phyloP scores from a whole-genome alignment of 129 eudicot species.

The Artemisia annua region DNA sequence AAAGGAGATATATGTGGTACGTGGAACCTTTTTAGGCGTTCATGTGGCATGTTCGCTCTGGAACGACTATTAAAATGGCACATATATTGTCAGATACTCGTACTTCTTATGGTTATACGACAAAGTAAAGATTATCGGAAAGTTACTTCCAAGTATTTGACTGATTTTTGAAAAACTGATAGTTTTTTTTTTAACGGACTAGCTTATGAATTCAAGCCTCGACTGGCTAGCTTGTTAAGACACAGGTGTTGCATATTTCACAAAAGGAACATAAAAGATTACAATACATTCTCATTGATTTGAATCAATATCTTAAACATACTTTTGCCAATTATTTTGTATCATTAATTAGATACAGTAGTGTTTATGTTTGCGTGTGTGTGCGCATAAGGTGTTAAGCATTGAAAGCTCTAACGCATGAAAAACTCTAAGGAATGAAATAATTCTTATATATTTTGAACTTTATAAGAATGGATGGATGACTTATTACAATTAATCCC shows the following conservation, averaged over 20 bases:
- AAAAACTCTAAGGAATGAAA: neutral
- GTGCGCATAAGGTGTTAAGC: neutral
- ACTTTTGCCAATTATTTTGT: too few relatives aligned
- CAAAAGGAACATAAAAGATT: too few relatives aligned
- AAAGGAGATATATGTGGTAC: neutral
- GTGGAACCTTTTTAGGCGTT: neutral
- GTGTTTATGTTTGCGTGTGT: neutral
- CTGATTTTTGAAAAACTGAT: too few relatives aligned
- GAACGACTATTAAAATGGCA: neutral
- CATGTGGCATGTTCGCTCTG: neutral
- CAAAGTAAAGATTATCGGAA: neutral
- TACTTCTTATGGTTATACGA: neutral
- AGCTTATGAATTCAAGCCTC: too few relatives aligned
- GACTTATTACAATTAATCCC: slow-evolving; percentile 13
- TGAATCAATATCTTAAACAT: too few relatives aligned
- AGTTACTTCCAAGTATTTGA: too few relatives aligned
- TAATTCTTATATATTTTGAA: neutral
- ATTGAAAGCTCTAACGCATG: neutral
- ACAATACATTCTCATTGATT: too few relatives aligned
- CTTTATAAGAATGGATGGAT: slow-evolving; percentile 21
- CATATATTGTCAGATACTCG: neutral
- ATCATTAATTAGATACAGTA: too few relatives aligned
- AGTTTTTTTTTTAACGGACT: too few relatives aligned
- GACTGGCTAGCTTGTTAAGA: too few relatives aligned
- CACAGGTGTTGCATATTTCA: too few relatives aligned